phyloP scores from a whole-genome alignment of 495 filamentous ascomycete species.

The Penicillium robsamsonii region DNA sequence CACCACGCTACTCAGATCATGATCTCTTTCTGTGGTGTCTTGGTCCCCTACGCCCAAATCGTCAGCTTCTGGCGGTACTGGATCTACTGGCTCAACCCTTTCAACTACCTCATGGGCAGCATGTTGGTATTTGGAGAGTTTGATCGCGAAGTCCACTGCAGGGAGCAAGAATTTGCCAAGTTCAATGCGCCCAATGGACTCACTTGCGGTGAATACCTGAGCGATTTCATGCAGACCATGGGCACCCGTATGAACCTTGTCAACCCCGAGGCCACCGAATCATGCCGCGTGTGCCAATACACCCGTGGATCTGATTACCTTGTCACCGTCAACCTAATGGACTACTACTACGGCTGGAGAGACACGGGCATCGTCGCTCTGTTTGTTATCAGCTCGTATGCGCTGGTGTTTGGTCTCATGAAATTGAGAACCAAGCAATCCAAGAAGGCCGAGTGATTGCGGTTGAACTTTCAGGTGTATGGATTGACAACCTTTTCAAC shows the following conservation, averaged over 20 bases:
- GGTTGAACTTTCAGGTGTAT: not conserved
- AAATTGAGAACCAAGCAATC: constrained; percentile 37
- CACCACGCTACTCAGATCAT: constrained; percentile 30
- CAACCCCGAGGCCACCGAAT: constrained; percentile 46
- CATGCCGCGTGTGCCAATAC: constrained; percentile 59
- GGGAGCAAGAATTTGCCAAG: constrained; percentile 50
- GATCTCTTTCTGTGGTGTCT: constrained; percentile 51
- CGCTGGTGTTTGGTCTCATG: constrained; percentile 48
- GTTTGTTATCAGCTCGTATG: constrained; percentile 44
- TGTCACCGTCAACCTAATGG: constrained; percentile 31
- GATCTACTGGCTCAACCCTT: constrained; percentile 69
- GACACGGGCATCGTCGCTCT: constrained; percentile 43
- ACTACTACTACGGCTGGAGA: constrained; percentile 43
- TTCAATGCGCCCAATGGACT: constrained; percentile 50
- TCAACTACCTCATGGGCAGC: constrained; percentile 63
- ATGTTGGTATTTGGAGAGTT: constrained; percentile 57
- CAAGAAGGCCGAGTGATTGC: constrained; percentile 33
- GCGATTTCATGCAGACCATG: constrained; percentile 41
- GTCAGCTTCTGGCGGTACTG: constrained; percentile 65
- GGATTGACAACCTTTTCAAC: not conserved
- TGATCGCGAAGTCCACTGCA: constrained; percentile 54
- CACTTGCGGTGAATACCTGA: constrained; percentile 58
- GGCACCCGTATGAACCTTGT: constrained; percentile 51
- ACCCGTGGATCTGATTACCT: constrained; percentile 38
- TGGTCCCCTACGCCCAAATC: constrained; percentile 45